phyloP scores from a whole-genome alignment of 768 basidiomycete genomes.

The Gloeopeniophorella convolvens region DNA sequence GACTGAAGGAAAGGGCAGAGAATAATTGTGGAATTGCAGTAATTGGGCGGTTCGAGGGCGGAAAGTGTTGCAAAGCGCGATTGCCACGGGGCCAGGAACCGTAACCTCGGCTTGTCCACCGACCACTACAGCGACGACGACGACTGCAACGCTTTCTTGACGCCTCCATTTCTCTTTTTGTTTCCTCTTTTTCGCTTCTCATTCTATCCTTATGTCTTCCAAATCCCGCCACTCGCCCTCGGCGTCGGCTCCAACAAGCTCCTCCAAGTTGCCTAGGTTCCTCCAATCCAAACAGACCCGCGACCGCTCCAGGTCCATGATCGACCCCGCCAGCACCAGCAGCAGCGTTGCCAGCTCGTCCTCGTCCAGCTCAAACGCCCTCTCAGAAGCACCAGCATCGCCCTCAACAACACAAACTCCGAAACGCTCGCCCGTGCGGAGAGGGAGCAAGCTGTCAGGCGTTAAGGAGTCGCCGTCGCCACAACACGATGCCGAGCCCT shows the following conservation, averaged over 20 bases:
- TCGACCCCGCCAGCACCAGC: constrained; percentile 33
- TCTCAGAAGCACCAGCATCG: constrained; percentile 20
- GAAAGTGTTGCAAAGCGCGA: no score
- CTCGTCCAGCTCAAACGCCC: constrained; percentile 33
- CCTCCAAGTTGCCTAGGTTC: constrained; percentile 60
- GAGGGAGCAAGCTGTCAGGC: constrained; percentile 15
- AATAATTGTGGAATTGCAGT: no score
- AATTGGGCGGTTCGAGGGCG: no score
- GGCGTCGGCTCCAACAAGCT: constrained; percentile 37
- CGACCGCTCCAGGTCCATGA: constrained; percentile 53
- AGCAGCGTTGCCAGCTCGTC: constrained; percentile 37
- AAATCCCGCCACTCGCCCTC: constrained; percentile 39
- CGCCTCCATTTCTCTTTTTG: not conserved
- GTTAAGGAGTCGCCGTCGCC: constrained; percentile 18
- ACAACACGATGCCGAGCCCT: constrained; percentile 26
- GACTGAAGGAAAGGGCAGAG: no score
- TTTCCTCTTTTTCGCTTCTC: not conserved
- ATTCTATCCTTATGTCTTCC: constrained; percentile 34
- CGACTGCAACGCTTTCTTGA: not conserved
- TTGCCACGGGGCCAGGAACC: no score
- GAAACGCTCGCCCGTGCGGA: constrained; percentile 18
- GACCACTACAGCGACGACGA: constrained; percentile 13
- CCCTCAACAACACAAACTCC: constrained; percentile 12
- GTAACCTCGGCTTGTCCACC: constrained; percentile 4
- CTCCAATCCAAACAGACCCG: constrained; percentile 52